phyloP scores from a whole-genome alignment of 345 rosid genomes.

The Ceriops zippeliana region DNA sequence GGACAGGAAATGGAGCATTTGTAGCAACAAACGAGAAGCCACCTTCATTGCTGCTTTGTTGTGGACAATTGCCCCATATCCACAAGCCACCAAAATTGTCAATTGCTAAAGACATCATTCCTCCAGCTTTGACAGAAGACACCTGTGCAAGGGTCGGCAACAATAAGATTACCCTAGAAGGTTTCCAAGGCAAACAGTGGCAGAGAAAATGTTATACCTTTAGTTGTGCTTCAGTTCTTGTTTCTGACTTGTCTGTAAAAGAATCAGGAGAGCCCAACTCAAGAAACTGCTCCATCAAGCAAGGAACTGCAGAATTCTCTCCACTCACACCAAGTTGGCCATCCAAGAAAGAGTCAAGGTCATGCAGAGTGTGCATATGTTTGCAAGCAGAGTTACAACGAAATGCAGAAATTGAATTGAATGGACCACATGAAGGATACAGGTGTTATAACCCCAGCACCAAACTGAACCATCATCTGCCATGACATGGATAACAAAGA shows the following conservation, averaged over 20 bases:
- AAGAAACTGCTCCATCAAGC: slow-evolving; percentile 43
- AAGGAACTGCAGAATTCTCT: slow-evolving; percentile 48
- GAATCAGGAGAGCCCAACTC: slow-evolving; percentile 34
- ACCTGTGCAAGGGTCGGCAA: slow-evolving; percentile 43
- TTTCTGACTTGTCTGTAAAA: slow-evolving; percentile 28
- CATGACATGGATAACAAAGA: slow-evolving; percentile 16
- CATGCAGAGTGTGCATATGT: slow-evolving; percentile 10
- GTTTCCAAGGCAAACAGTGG: background rate
- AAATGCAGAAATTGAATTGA: background rate
- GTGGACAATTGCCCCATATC: slow-evolving; percentile 93
- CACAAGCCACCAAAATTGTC: slow-evolving; percentile 70
- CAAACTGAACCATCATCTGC: slow-evolving; percentile 94
- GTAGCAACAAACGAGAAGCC: slow-evolving; percentile 45
- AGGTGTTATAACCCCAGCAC: slow-evolving; percentile 88
- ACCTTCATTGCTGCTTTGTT: slow-evolving; percentile 32
- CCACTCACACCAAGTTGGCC: slow-evolving; percentile 82
- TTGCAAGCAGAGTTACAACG: slow-evolving; percentile 10
- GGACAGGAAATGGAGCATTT: slow-evolving; percentile 51
- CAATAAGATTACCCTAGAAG: background rate
- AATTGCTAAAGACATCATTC: slow-evolving; percentile 86
- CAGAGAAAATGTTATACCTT: slow-evolving; percentile 40
- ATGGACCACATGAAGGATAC: slow-evolving; percentile 55
- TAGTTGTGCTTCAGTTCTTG: slow-evolving; percentile 29
- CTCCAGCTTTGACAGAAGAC: slow-evolving; percentile 71
- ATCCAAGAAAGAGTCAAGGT: slow-evolving; percentile 70